Percentiles rank a stretch among this genome's conserved stretches.
Evolutionary conservation across 1,284 basidiomycete species (phyloP).

Genomic region (Mycena citricolor): DNA sequence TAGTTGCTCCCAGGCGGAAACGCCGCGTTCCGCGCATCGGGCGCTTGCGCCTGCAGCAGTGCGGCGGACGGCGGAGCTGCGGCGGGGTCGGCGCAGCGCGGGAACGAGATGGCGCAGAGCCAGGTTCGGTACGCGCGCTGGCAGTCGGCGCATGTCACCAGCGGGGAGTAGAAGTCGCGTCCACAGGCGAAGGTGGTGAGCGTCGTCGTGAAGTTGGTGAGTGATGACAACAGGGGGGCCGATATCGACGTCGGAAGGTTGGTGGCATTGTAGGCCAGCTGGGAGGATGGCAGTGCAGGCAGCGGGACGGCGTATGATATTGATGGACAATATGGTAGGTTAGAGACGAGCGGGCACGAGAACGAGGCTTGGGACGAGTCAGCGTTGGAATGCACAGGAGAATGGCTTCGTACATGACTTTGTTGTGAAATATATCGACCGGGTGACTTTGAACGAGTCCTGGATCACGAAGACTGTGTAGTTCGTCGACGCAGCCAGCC

Average conservation of each 20-base stretch:
- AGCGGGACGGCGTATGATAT: slow-evolving; percentile 73
- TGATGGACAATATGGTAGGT: slow-evolving; percentile 72
- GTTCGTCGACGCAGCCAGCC: slow-evolving; percentile 61
- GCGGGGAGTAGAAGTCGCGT: slow-evolving; percentile 76
- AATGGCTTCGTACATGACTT: slow-evolving; percentile 57
- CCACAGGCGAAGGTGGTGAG: slow-evolving; percentile 77
- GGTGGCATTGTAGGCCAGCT: slow-evolving; percentile 46
- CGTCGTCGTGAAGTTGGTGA: slow-evolving; percentile 73
- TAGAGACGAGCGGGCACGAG: slow-evolving; percentile 69
- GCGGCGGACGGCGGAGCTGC: slow-evolving; percentile 23
- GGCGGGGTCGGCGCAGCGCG: slow-evolving; percentile 54
- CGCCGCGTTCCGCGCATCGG: slow-evolving; percentile 41
- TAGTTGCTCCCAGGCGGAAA: slow-evolving; percentile 50
- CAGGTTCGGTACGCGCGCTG: slow-evolving; percentile 74
- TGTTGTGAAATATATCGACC: slow-evolving; percentile 65
- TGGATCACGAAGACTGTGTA: slow-evolving; percentile 68
- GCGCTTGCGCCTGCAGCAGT: slow-evolving; percentile 10
- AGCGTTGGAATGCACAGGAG: slow-evolving; percentile 1
- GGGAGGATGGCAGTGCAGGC: slow-evolving; percentile 42
- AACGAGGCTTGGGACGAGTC: slow-evolving; percentile 52
- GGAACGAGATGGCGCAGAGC: slow-evolving; percentile 74
- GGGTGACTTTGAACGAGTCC: slow-evolving; percentile 52
- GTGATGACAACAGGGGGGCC: slow-evolving; percentile 51
- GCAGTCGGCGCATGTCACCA: slow-evolving; percentile 77
- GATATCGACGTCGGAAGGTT: slow-evolving; percentile 53